Evolutionary conservation across 1,284 basidiomycete species (phyloP).

Genomic region (Marasmius oreades): DNA sequence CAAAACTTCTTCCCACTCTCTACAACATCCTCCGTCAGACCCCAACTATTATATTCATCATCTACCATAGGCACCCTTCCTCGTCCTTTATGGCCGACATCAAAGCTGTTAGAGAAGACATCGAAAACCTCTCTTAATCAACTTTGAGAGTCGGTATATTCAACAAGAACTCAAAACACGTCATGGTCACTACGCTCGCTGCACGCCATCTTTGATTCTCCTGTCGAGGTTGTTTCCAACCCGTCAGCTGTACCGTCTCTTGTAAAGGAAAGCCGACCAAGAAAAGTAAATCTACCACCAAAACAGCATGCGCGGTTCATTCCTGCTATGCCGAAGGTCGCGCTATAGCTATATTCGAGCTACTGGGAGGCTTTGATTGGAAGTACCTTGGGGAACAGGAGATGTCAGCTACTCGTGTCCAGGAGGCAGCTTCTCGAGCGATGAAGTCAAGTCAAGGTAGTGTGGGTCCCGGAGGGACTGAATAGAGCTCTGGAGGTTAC

Average conservation of each 20-base stretch:
- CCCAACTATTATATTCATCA: no score
- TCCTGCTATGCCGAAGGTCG: constrained; percentile 45
- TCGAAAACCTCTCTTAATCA: no score
- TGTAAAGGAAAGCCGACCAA: constrained; percentile 39
- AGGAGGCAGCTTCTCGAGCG: constrained; percentile 23
- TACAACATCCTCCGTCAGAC: no score
- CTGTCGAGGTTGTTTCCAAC: constrained; percentile 45
- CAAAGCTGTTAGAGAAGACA: no score
- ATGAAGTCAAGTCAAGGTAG: constrained; percentile 16
- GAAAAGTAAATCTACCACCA: constrained; percentile 22
- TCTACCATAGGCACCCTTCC: no score
- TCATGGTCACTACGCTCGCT: no score
- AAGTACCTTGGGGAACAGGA: constrained; percentile 39
- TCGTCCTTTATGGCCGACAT: no score
- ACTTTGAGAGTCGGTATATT: no score
- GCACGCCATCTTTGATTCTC: no score
- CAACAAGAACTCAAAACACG: no score
- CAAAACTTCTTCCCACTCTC: no score
- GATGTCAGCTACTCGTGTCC: constrained; percentile 34
- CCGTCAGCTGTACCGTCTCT: constrained; percentile 30
- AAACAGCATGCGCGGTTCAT: constrained; percentile 30
- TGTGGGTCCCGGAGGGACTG: constrained; percentile 51
- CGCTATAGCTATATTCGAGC: constrained; percentile 47
- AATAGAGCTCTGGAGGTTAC: constrained; percentile 33
- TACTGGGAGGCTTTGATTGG: constrained; percentile 44